Evolutionary conservation across 495 filamentous ascomycete species (phyloP), one percentile per base, ranked within the genome.

Genomic region (Podospora tetraspora): DNA sequence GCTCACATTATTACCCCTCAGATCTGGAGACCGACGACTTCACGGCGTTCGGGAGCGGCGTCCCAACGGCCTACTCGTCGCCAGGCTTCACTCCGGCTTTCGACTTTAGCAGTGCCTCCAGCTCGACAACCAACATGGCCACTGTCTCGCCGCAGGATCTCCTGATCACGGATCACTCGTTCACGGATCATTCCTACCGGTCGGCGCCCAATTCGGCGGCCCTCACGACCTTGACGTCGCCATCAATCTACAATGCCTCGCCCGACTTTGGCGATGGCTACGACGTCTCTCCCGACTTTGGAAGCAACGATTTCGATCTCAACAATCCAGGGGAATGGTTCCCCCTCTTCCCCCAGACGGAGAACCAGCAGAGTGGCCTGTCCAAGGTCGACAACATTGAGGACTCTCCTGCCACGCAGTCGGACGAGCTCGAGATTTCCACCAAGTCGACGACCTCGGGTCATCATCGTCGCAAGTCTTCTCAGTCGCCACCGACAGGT

Each of bases 81-180:
- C 84, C 85, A 9, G 82, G 80, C 37, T 75, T 86, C 19, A 77
- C 78, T 16, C 79, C 74, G 24, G 77, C 80, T 60, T 83, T 81
- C 73, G 84, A 85, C 74, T 61, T 79, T 68, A 75, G 69, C 64
- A 81, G 81, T 72, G 78, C 75, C 57, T 75, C 81, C 43, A 77
- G 80, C 76, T 69, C 79, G 24, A 68, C 77, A 59, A 73, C 78
- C 71, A 84, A 85, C 75, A 74, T 86, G 74, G 87, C 82, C 71
- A 96, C 94, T 22, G 85, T 98, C 61, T 98, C 94, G 65, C 94
- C 94, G 16, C 88, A 90, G 76, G 93, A 97, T 71, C 80, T 97
- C 58, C 84, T 93, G 75, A 78, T 91, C 69, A 73, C 77, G 63
- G 90, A 92, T 68, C 81, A 52, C 43, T 52, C 43, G 43, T 52